Evolutionary conservation across 2,329 filamentous ascomycete species (phyloP), one percentile per base, ranked within the genome.

Genomic region (Cylindrodendrum hubeiense): DNA sequence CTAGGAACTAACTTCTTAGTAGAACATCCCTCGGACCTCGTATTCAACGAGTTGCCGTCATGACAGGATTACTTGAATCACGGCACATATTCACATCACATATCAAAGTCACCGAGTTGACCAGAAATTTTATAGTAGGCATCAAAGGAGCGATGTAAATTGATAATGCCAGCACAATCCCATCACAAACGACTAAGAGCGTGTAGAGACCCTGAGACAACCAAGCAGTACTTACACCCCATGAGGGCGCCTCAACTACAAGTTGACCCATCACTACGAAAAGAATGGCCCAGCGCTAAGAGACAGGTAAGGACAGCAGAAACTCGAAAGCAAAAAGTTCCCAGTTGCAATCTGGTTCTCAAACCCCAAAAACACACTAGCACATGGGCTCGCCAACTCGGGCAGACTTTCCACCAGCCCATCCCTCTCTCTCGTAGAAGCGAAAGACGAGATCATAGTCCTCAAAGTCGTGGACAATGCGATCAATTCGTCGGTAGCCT

Each of bases 401-500:
- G 9, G 87, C 85, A 24, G 78, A 79, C 67, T 85, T 85, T 12
- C 83, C 82, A 12, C 86, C 86, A 51, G 81, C 78, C 87, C 88
- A 98, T 74, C 92, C 95, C 71, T 97, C 90, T 65, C 93, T 89
- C 84, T 98, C 95, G 77, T 97, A 99, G 85, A 97, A 98, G 64
- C 95, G 89, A 83, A 99, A 99, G 49, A 99, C 92, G 39, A 99
- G 86, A 79, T 98, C 95, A 77, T 99, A 99, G 57, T 97, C 96
- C 77, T 99, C 95, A 74, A 99, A 91, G 76, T 98, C 95, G 79
- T 99, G 96, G 54, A 99, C 94, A 71, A 99, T 98, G 59, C 95
- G 91, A 79, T 99, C 96, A 57, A 98, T 88, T 21, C 96, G 89
- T 66, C 92, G 89, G 79, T 99, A 99, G 2, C 96, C 96, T 66